Conservation (phyloP, 176 grass and related monocot genomes). For the Phoenix dactylifera region DNA sequence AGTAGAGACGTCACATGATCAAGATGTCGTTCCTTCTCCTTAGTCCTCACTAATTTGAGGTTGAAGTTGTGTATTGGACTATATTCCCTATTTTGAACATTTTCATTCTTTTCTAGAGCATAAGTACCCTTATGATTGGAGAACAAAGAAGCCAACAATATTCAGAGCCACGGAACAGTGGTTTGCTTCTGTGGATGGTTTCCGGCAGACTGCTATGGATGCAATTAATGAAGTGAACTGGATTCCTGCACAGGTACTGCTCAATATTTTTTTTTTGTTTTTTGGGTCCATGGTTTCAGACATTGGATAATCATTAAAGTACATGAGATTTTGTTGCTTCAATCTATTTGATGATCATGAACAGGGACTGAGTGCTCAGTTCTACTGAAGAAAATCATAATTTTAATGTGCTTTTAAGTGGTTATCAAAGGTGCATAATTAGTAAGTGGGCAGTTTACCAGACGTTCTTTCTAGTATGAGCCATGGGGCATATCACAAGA, state of each 20-base stretch:
- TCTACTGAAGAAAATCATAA: too few species aligned
- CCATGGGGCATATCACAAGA: too few species aligned
- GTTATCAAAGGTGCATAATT: too few species aligned
- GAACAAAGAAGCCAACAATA: conserved; percentile 97
- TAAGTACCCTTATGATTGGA: conserved; percentile 99
- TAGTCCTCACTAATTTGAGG: neutral
- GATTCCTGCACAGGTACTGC: conserved; percentile 77
- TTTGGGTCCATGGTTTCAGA: neutral
- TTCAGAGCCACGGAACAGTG: conserved; percentile 96
- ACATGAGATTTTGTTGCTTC: neutral
- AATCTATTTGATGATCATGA: too few species aligned
- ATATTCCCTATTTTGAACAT: neutral
- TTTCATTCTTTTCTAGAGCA: conserved; percentile 44
- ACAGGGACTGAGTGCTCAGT: too few species aligned
- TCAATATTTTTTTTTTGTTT: conserved; percentile 7
- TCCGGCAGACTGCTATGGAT: conserved; percentile 89
- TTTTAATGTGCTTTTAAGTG: too few species aligned
- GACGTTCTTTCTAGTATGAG: too few species aligned
- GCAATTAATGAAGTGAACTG: conserved; percentile 76
- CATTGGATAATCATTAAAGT: neutral
- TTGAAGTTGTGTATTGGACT: neutral
- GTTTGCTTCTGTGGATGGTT: conserved; percentile 98
- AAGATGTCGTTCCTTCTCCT: too few species aligned
- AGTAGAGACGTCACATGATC: conserved; percentile 19
- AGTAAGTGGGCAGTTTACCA: too few species aligned